phyloP scores from a whole-genome alignment of 495 filamentous ascomycete species.

The Cercophora samala region DNA sequence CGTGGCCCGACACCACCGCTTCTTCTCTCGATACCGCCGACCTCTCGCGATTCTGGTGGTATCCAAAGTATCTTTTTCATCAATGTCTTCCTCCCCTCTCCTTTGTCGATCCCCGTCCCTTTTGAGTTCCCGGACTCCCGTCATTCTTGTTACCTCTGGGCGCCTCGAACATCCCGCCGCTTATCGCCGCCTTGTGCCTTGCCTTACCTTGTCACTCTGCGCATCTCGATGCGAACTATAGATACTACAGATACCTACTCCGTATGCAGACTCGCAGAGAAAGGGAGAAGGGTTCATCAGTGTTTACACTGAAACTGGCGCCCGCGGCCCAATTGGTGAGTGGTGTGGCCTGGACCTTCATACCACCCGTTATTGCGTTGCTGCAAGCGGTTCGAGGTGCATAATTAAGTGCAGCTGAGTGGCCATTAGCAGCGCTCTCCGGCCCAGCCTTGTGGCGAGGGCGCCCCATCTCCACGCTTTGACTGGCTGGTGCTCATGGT shows the following conservation, averaged over 20 bases:
- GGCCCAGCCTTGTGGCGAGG: constrained; percentile 34
- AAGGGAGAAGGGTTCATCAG: constrained; percentile 8
- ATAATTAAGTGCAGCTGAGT: constrained; percentile 32
- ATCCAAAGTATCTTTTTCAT: not conserved
- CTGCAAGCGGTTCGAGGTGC: constrained; percentile 32
- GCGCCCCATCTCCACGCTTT: constrained; percentile 17
- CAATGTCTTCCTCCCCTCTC: not conserved
- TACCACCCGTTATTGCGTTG: constrained; percentile 19
- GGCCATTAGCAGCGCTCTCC: constrained; percentile 25
- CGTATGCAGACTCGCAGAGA: too few relatives aligned
- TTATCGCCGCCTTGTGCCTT: constrained; percentile 5
- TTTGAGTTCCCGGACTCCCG: not conserved
- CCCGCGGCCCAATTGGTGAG: constrained; percentile 20
- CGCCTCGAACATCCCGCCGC: not conserved
- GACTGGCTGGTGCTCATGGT: constrained; percentile 29
- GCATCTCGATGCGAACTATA: not conserved
- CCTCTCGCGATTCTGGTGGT: not conserved
- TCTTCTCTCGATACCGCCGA: constrained; percentile 3
- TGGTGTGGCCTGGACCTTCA: constrained; percentile 20
- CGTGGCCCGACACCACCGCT: constrained; percentile 27
- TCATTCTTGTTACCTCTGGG: not conserved
- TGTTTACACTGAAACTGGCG: constrained; percentile 30
- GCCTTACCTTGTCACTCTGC: not conserved
- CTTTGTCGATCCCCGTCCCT: not conserved
- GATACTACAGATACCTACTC: too few relatives aligned